A percentile compares a stretch with the other conserved stretches of the same genome.
Conservation (phyloP, 2,329 filamentous ascomycete genomes). For the Trichoderma guizhouense region DNA sequence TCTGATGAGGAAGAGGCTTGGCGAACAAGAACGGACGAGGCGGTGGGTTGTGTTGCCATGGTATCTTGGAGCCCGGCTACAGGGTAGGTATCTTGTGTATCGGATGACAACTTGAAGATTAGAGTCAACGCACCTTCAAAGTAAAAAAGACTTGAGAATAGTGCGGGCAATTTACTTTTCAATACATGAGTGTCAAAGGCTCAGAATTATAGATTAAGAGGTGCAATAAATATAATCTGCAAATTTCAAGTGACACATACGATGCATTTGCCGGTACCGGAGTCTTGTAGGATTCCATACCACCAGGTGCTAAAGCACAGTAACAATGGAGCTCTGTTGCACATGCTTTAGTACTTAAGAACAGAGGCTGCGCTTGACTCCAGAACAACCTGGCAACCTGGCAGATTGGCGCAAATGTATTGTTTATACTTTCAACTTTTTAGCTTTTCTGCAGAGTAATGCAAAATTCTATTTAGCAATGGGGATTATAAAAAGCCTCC, state of each 20-base stretch:
- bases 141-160: background rate
- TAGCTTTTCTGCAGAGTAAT: background rate
- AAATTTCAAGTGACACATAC: background rate
- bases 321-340: too few species aligned
- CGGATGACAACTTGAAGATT: background rate
- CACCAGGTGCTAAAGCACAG: background rate
- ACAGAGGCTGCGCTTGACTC: background rate
- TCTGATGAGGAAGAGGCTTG: slow-evolving; percentile 23
- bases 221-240: background rate
- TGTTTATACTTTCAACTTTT: background rate
- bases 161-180: background rate
- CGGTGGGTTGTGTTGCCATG: background rate
- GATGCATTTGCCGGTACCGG: background rate
- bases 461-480: background rate
- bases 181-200: background rate
- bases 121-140: background rate
- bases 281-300: background rate
- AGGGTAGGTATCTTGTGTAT: background rate
- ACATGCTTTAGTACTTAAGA: background rate
- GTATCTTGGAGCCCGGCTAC: background rate
- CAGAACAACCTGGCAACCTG: background rate
- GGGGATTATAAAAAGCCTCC: background rate
- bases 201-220: background rate
- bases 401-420: background rate
- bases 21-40: slow-evolving; percentile 21